Conservation (phyloP, 306 rosid genomes). For the Rubus parviflorus region DNA sequence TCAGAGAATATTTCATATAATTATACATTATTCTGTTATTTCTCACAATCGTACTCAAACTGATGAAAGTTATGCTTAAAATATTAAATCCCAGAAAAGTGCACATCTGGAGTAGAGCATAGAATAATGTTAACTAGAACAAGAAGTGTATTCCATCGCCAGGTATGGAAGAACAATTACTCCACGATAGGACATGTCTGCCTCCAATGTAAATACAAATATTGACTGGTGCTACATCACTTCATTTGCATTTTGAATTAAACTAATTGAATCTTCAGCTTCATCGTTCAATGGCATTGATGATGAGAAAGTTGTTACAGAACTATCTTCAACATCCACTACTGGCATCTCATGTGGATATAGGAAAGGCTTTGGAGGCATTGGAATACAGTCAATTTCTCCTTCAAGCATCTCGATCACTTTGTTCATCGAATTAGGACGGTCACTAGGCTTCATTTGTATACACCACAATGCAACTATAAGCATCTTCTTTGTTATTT, state of each 20-base stretch:
- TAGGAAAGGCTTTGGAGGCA: conserved; percentile 12
- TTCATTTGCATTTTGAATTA: not conserved
- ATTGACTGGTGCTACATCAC: not conserved
- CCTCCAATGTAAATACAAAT: not conserved
- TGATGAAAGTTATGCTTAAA: no score
- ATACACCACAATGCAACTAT: conserved; percentile 13
- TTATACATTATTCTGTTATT: no score
- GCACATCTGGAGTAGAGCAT: no score
- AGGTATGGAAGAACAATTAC: not conserved
- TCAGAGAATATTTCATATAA: no score
- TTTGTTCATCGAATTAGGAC: conserved; percentile 1
- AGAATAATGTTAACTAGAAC: no score
- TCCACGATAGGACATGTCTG: not conserved
- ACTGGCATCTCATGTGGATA: not conserved
- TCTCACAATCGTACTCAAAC: no score
- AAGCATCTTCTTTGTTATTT: conserved; percentile 12
- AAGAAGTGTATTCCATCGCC: no score
- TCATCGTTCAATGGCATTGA: not conserved
- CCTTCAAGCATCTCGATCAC: conserved; percentile 9
- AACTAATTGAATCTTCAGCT: not conserved
- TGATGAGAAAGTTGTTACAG: not conserved
- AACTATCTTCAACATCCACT: not conserved
- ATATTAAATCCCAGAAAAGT: no score
- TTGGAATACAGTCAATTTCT: not conserved
- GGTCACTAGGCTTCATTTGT: conserved; percentile 15